Conservation (phyloP, 345 rosid genomes). For the Eutrema japonicum region DNA sequence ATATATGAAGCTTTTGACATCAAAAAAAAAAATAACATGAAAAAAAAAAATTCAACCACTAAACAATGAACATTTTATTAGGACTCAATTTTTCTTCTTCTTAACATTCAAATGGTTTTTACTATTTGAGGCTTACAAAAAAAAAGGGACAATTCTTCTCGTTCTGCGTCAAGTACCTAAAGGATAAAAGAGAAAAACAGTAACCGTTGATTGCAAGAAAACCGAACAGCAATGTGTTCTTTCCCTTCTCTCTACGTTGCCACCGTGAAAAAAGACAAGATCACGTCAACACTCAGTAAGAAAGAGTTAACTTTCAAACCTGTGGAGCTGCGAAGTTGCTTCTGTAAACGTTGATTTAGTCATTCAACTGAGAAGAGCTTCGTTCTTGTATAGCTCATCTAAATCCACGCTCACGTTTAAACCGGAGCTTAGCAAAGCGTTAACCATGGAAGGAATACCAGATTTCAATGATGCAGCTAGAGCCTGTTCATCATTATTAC, state of each 20-base stretch:
- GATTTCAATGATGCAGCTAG: slow-evolving; percentile 60
- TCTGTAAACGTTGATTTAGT: neutral
- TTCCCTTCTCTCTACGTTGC: slow-evolving; percentile 2
- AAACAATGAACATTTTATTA: neutral
- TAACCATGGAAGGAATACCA: slow-evolving; percentile 57
- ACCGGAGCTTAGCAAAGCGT: slow-evolving; percentile 50
- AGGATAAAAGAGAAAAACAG: neutral
- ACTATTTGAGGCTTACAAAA: neutral
- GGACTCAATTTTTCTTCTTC: neutral
- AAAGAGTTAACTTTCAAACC: neutral
- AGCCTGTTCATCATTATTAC: slow-evolving; percentile 45
- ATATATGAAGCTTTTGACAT: too few relatives aligned
- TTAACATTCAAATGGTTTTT: neutral
- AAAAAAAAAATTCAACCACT: neutral
- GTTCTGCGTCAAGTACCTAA: neutral
- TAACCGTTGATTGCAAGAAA: slow-evolving; percentile 18
- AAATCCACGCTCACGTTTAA: slow-evolving; percentile 52
- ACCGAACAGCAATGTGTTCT: neutral
- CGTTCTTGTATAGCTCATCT: slow-evolving; percentile 51
- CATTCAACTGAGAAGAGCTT: slow-evolving; percentile 42
- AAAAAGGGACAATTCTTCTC: neutral
- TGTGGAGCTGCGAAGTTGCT: neutral
- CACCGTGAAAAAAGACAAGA: slow-evolving; percentile 2
- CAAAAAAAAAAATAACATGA: neutral
- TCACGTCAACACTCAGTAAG: neutral